Conservation (phyloP, 768 basidiomycete species). For the Lanmaoa rubissima region DNA sequence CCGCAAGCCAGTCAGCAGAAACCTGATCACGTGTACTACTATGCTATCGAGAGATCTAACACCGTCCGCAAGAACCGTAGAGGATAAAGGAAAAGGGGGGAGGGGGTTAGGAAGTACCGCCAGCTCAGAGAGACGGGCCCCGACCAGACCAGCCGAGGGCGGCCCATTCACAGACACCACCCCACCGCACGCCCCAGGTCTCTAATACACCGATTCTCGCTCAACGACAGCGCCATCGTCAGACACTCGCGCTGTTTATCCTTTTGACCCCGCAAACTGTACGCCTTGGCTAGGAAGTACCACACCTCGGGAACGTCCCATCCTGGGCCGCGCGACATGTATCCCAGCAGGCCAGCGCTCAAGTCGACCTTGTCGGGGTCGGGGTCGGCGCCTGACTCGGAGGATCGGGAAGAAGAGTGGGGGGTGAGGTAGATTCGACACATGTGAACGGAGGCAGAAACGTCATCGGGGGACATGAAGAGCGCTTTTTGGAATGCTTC, state of each 20-base stretch:
- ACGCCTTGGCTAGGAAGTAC: constrained; percentile 86
- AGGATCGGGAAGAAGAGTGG: constrained; percentile 15
- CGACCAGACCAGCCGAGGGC: neutral
- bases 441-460: constrained; percentile 76
- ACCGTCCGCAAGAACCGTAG: too few relatives aligned
- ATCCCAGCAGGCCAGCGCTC: constrained; percentile 75
- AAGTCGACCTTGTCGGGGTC: constrained; percentile 63
- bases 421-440: constrained; percentile 66
- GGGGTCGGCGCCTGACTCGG: constrained; percentile 18
- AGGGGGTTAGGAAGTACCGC: neutral
- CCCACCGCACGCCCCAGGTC: constrained; percentile 63
- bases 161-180: constrained; percentile 50
- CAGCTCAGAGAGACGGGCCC: neutral
- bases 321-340: constrained; percentile 73
- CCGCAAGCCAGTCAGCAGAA: too few relatives aligned
- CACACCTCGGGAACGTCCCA: constrained; percentile 96
- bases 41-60: neutral
- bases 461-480: constrained; percentile 79
- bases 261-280: constrained; percentile 68
- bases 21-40: neutral
- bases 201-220: constrained; percentile 62
- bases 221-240: constrained; percentile 60
- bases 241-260: constrained; percentile 76
- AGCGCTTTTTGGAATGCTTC: constrained; percentile 84
- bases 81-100: neutral